Conservation (phyloP, 225 moss, liverwort and hornwort species). For the Pseudisothecium myosuroides region DNA sequence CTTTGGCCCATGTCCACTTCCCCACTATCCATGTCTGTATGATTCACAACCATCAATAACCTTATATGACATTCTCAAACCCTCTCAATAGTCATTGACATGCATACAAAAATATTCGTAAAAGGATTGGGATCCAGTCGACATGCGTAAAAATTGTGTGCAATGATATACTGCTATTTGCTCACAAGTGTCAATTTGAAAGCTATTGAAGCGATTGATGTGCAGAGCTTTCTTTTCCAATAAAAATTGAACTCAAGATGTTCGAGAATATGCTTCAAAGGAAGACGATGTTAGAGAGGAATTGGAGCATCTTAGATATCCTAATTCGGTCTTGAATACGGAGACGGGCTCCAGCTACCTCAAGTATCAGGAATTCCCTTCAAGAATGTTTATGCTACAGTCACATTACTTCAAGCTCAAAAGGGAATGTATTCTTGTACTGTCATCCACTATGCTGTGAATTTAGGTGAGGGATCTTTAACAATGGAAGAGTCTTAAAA, state of each 20-base stretch:
- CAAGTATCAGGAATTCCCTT: background rate
- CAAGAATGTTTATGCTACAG: background rate
- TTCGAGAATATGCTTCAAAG: background rate
- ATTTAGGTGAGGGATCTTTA: background rate
- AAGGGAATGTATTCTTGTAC: too few relatives aligned
- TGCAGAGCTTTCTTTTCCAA: too few relatives aligned
- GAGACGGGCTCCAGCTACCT: background rate
- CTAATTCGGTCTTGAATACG: background rate
- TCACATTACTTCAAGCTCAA: background rate
- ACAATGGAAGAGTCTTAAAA: background rate
- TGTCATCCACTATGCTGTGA: background rate
- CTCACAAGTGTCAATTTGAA: background rate
- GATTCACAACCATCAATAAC: background rate
- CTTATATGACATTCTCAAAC: too few relatives aligned
- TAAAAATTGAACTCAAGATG: background rate
- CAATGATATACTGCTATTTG: background rate
- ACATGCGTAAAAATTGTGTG: background rate
- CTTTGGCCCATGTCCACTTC: constrained; percentile 60
- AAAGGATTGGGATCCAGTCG: too few relatives aligned
- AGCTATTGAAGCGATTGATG: background rate
- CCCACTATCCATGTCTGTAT: constrained; percentile 89
- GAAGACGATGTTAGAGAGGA: background rate
- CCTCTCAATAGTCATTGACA: background rate
- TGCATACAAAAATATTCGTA: background rate
- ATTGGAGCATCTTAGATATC: background rate